Evolutionary conservation across 768 basidiomycete genomes (phyloP).

Genomic region (Stropharia rugosoannulata): DNA sequence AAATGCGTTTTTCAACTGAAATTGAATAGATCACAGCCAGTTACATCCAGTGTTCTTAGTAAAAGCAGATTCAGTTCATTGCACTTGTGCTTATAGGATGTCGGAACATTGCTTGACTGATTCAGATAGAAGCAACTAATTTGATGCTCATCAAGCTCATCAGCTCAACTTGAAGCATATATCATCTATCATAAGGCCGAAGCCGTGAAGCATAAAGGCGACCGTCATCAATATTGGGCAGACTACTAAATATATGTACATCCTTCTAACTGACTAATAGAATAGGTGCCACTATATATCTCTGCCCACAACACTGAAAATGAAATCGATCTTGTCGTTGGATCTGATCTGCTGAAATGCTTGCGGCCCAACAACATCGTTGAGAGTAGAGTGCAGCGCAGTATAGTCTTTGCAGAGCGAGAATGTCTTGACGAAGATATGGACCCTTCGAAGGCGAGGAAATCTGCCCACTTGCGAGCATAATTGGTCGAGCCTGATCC

Average conservation of each 20-base stretch:
- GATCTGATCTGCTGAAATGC: conserved; percentile 2
- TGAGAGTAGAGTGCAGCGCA: conserved; percentile 2
- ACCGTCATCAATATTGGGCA: neutral
- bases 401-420: neutral
- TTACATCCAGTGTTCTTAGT: too few relatives aligned
- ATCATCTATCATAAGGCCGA: too few relatives aligned
- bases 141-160: too few relatives aligned
- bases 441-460: conserved; percentile 4
- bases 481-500: conserved; percentile 3
- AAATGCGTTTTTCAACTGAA: too few relatives aligned
- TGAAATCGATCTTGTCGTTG: conserved; percentile 4
- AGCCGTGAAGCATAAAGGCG: too few relatives aligned
- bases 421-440: neutral
- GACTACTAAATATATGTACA: neutral
- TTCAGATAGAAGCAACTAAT: too few relatives aligned
- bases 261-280: neutral
- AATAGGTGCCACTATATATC: neutral
- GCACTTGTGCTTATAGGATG: too few relatives aligned
- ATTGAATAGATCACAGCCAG: too few relatives aligned
- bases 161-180: too few relatives aligned
- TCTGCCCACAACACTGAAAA: conserved; percentile 3
- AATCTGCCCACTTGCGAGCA: neutral
- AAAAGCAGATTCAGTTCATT: too few relatives aligned
- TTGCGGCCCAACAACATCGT: conserved; percentile 1
- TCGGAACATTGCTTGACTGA: too few relatives aligned